Percentiles rank a stretch among this genome's conserved stretches.
These are phyloP conservation scores for Suhomyces canberraensis DNA, from an alignment of 805 yeast species.

Conservation along the genomic window DNA sequence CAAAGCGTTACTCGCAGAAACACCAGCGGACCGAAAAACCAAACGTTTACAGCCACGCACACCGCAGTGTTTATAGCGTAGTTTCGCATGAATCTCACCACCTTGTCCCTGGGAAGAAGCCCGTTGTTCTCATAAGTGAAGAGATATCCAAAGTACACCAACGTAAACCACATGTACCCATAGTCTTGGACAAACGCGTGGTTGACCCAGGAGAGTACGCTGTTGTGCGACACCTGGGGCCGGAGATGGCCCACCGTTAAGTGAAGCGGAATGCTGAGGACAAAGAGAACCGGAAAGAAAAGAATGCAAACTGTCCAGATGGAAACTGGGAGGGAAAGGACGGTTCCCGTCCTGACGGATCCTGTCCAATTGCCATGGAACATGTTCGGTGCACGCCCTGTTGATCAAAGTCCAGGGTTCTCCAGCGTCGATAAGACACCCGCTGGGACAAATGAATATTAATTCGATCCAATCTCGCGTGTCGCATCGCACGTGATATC, in stretches of 20 bases:
- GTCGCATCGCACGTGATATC: too few relatives aligned
- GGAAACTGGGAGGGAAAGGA: too few relatives aligned
- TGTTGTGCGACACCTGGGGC: constrained; percentile 10
- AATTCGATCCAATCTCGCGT: too few relatives aligned
- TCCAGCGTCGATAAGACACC: background rate
- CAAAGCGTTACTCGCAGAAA: too few relatives aligned
- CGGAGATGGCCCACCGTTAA: constrained; percentile 11
- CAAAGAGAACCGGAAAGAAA: constrained; percentile 11
- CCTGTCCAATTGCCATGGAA: background rate
- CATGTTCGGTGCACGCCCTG: background rate
- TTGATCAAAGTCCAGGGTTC: background rate
- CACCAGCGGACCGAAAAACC: constrained; percentile 36
- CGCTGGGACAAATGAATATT: too few relatives aligned
- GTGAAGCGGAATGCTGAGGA: constrained; percentile 23
- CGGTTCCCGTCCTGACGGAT: too few relatives aligned
- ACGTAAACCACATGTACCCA: constrained; percentile 31
- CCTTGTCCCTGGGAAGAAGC: constrained; percentile 4
- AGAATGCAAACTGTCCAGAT: background rate
- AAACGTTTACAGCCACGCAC: constrained; percentile 14
- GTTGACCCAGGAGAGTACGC: constrained; percentile 16
- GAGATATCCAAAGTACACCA: constrained; percentile 14
- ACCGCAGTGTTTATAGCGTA: constrained; percentile 11
- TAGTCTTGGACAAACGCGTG: constrained; percentile 20
- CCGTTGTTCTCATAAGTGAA: constrained; percentile 6
- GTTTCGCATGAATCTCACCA: constrained; percentile 5